Evolutionary conservation across 2,329 filamentous ascomycete genomes (phyloP).

Genomic region (Tolypocladium cylindrosporum): DNA sequence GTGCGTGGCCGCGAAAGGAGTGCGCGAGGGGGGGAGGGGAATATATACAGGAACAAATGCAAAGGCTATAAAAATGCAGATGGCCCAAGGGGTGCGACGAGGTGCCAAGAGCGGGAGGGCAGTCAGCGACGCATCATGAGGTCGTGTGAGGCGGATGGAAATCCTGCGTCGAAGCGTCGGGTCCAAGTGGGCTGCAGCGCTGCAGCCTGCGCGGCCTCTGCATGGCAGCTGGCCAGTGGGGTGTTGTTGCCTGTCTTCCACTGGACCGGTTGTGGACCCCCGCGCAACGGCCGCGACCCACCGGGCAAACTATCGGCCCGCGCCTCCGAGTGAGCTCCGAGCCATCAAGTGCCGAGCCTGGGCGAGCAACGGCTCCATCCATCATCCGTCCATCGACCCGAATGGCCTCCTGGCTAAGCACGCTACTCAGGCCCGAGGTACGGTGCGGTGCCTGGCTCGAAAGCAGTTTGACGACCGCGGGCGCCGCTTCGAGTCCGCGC

Average conservation of each 20-base stretch:
- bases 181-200: background rate
- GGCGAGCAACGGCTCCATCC: background rate
- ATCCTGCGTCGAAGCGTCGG: background rate
- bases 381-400: background rate
- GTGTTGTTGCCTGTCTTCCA: background rate
- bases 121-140: background rate
- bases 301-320: background rate
- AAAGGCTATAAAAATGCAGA: background rate
- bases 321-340: background rate
- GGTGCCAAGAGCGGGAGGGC: background rate
- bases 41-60: background rate
- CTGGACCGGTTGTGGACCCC: too few relatives aligned
- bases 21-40: background rate
- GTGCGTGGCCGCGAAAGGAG: background rate
- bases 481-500: too few relatives aligned
- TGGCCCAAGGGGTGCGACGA: background rate
- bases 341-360: too few relatives aligned
- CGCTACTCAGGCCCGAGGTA: background rate
- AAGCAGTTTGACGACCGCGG: background rate
- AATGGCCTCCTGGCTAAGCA: background rate
- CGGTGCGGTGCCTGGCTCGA: background rate
- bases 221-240: background rate
- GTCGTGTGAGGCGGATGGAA: background rate
- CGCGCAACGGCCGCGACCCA: background rate
- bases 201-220: background rate